These are phyloP conservation scores for Simplicillium sp. DNA, from an alignment of 2,329 filamentous ascomycete genomes.

Conservation along the genomic window DNA sequence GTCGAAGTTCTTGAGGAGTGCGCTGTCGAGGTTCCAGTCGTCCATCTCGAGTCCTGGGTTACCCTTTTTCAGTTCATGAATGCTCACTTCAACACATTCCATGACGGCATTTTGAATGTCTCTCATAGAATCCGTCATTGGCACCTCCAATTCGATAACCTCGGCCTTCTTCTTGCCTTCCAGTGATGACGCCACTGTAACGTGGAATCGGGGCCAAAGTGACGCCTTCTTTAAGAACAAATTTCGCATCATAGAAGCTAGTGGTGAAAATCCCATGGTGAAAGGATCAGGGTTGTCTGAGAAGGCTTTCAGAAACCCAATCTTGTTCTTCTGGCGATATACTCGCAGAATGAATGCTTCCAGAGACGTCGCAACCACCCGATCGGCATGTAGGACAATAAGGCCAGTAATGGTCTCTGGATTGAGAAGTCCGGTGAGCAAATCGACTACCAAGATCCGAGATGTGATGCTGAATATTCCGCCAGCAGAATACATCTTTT, in stretches of 20 bases:
- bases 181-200: conserved; percentile 78
- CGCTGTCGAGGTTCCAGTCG: conserved; percentile 93
- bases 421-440: conserved; percentile 74
- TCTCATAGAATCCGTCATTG: conserved; percentile 90
- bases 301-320: conserved; percentile 90
- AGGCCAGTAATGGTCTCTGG: conserved; percentile 81
- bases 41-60: conserved; percentile 90
- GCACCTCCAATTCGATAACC: conserved; percentile 91
- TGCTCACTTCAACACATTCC: conserved; percentile 92
- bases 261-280: conserved; percentile 74
- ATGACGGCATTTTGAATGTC: conserved; percentile 91
- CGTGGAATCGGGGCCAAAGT: conserved; percentile 88
- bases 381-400: conserved; percentile 81
- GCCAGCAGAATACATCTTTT: conserved; percentile 84
- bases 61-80: conserved; percentile 84
- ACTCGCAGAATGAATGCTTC: conserved; percentile 94
- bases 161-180: conserved; percentile 92
- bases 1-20: conserved; percentile 87
- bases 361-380: conserved; percentile 72
- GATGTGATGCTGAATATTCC: conserved; percentile 96
- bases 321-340: conserved; percentile 90
- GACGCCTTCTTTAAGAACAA: conserved; percentile 83
- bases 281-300: conserved; percentile 91
- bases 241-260: conserved; percentile 81
- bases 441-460: conserved; percentile 86